Base-by-base conservation (phyloP, 805 yeast species). In the Lipomyces mesembrius region DNA sequence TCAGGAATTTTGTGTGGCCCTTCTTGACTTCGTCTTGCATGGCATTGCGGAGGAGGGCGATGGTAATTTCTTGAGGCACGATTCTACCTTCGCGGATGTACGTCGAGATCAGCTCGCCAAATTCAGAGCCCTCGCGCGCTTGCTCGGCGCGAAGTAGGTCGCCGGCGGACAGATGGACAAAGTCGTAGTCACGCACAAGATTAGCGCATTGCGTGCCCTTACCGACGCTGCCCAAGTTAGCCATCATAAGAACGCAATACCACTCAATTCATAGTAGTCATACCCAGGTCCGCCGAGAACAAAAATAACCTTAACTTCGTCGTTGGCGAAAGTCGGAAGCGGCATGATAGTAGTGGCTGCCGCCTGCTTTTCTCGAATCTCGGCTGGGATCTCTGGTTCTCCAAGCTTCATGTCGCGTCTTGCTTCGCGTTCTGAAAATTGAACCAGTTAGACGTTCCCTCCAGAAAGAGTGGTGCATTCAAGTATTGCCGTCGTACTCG, bases 121-220 rank as follows among this genome's bases (percentile, higher is more conserved):
- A 91, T 77, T 90, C 80, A 49, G 97, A 91, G 9, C 91, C 96
- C 56, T 84, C 82, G 73, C 97, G 88, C 37, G 81, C 79, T 79
- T 95, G 98, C 79, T 94, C 99, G 9, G 92, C 97, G 74, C 99
- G 86, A 72, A 94, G 83, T 73, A 95, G 84, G 77, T 94, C 99
- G 59, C 99, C 99, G n/a, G 99, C 99, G 51, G 96, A 88, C 56
- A 94, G 81, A 77, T 94, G 99, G 39, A 89, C 88, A 78, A 93
- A 95, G 20, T 88, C 87, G 76, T 85, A 89, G 73, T 92, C 91
- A 25, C 84, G 79, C 56, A 94, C 98, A 64, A 94, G 83, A 75
- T 87, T 90, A 39, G 88, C 89, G 81, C 98, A 91, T 79, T 94
- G 99, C 0, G 99, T 94, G 65, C 99, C 98, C 77, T 95, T 95